Conservation (phyloP, 2,329 filamentous ascomycete genomes). For the Albifimbria verrucaria region DNA sequence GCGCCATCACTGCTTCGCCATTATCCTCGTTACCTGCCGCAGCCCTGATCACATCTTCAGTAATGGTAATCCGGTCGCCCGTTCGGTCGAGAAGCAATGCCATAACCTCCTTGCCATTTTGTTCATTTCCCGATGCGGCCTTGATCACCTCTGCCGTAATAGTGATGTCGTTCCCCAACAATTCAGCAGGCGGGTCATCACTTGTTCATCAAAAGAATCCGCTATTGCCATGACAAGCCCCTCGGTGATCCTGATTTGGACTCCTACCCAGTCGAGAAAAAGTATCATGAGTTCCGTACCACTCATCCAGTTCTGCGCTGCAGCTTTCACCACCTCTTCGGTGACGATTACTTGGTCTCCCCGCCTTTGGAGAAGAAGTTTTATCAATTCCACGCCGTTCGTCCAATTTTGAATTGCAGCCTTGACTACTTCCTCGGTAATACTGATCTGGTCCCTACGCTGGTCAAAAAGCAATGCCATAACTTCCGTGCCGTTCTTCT, state of each 20-base stretch:
- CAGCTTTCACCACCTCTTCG: constrained; percentile 4
- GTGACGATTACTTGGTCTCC: constrained; percentile 9
- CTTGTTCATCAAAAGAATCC: too few relatives aligned
- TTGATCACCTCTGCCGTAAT: too few relatives aligned
- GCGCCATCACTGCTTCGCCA: too few relatives aligned
- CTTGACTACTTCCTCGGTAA: neutral
- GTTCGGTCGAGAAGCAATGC: too few relatives aligned
- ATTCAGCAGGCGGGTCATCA: too few relatives aligned
- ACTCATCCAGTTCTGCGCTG: constrained; percentile 3
- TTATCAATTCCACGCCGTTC: constrained; percentile 6
- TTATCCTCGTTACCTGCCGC: too few relatives aligned
- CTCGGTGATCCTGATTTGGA: neutral
- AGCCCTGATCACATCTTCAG: too few relatives aligned
- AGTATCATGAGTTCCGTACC: constrained; percentile 6
- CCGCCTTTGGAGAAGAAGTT: constrained; percentile 6
- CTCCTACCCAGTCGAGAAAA: constrained; percentile 5
- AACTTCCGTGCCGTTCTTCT: neutral
- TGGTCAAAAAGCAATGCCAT: neutral
- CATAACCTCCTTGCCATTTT: too few relatives aligned
- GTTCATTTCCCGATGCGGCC: too few relatives aligned
- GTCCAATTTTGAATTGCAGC: constrained; percentile 1
- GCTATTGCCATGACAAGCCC: too few relatives aligned
- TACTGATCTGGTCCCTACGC: neutral
- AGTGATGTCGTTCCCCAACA: too few relatives aligned
- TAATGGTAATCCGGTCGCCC: too few relatives aligned